A percentile compares a stretch with the other conserved stretches of the same genome.
Evolutionary conservation across 768 basidiomycete species (phyloP).

Genomic region (Kwoniella bestiolae): DNA sequence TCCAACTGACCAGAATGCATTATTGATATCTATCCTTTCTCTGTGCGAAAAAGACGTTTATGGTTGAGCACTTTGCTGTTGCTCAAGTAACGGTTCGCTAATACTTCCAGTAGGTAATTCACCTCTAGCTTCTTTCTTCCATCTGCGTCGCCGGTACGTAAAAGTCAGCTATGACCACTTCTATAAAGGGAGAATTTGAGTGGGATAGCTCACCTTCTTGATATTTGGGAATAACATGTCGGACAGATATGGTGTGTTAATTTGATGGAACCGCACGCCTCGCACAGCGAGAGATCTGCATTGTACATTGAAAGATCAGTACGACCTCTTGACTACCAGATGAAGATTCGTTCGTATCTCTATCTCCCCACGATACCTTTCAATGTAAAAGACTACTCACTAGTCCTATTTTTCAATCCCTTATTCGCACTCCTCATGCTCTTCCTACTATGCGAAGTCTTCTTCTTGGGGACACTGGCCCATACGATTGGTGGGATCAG

Average conservation of each 20-base stretch:
- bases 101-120: slow-evolving; percentile 2
- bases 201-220: slow-evolving; percentile 63
- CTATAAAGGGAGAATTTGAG: background rate
- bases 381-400: slow-evolving; percentile 61
- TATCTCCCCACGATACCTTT: no score
- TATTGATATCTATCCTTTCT: background rate
- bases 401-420: slow-evolving; percentile 89
- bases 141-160: slow-evolving; percentile 24
- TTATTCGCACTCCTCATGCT: slow-evolving; percentile 95
- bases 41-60: background rate
- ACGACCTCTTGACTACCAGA: no score
- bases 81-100: slow-evolving; percentile 7
- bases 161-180: slow-evolving; percentile 17
- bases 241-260: slow-evolving; percentile 86
- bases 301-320: slow-evolving; percentile 22
- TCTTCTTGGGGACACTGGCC: slow-evolving; percentile 86
- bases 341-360: no score
- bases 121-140: slow-evolving; percentile 44
- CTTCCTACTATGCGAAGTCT: slow-evolving; percentile 89
- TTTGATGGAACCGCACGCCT: slow-evolving; percentile 86
- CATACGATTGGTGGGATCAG: slow-evolving; percentile 85
- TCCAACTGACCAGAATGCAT: no score
- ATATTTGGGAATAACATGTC: slow-evolving; percentile 74
- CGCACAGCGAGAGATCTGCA: slow-evolving; percentile 84
- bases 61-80: slow-evolving; percentile 17